Evolutionary conservation across 1,139 yeast species (phyloP), one percentile per base, ranked within the genome.

Genomic region (Geotrichum reessii): DNA sequence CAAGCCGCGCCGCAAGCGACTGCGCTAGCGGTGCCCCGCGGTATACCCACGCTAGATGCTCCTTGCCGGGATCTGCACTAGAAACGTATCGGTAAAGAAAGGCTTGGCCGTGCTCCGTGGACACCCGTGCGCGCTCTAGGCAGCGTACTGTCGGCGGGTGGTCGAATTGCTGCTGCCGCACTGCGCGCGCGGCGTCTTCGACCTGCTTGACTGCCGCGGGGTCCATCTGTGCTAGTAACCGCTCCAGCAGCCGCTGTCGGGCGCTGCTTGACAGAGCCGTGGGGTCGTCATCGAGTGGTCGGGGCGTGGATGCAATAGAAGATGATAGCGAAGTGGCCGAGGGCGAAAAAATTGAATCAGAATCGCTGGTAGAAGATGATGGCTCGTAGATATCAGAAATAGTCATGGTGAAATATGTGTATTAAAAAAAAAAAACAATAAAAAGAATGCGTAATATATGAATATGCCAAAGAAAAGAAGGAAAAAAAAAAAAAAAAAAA

Each of bases 41-140:
- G 74, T 93, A 93, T 2, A 93, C 99, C 62, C 95, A 93, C 9
- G 99, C 99, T 67, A 95, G 77, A 73, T 95, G 99, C 73, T 95
- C 99, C 73, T 95, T 95, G 28, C 42, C 52, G 61, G 83, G 78
- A 73, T 95, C 99, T 59, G 86, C 75, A 69, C 90, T 84, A 70
- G 93, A 93, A 58, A 87, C 81, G 74, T 93, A 95, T 55, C 95
- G 74, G 74, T 95, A 99, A 59, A 95, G 76, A 66, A 91, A 95
- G 57, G 92, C 90, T 68, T 95, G 99, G 1, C 95, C 92, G 4
- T 96, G 96, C 58, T 84, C 83, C 1, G 95, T 88, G 51, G 97
- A 97, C 62, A 91, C 90, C 62, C 97, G 77, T 12, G 98, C 99
- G 60, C 98, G 77, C 2, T 96, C 96, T 62, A 90, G 81, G 72